Conservation (phyloP, 306 rosid genomes). For the Chamaecrista fasciculata region DNA sequence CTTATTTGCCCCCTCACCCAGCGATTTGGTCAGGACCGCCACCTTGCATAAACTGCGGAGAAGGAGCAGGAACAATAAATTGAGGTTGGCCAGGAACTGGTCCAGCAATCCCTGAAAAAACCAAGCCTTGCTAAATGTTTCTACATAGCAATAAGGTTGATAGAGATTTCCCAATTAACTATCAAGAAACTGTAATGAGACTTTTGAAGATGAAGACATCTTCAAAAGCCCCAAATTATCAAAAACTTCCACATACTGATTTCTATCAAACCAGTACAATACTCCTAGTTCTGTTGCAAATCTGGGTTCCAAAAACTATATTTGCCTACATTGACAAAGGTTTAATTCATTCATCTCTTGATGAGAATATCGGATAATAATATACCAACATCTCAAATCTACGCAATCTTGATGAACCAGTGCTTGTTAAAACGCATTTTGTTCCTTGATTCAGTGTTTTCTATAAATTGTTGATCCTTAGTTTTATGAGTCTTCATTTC, state of each 20-base stretch:
- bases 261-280: not conserved
- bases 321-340: not conserved
- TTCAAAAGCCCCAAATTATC: slow-evolving; percentile 8
- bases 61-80: slow-evolving; percentile 69
- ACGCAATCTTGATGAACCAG: not conserved
- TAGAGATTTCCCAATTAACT: not conserved
- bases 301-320: not conserved
- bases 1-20: slow-evolving; percentile 77
- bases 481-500: not conserved
- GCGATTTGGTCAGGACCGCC: slow-evolving; percentile 80
- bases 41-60: slow-evolving; percentile 72
- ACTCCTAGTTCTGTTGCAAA: not conserved
- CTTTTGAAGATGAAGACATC: too few relatives aligned
- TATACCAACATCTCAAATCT: slow-evolving; percentile 15
- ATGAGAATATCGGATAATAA: not conserved
- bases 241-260: not conserved
- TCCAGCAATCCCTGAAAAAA: slow-evolving; percentile 62
- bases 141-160: not conserved
- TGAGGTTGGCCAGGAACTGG: slow-evolving; percentile 81
- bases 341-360: not conserved
- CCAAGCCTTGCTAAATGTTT: not conserved
- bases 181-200: not conserved
- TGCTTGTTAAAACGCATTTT: not conserved
- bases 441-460: not conserved
- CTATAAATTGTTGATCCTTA: not conserved